These are phyloP conservation scores for Eudorina sp. DNA, from an alignment of 139 green algal species.

Conservation along the genomic window DNA sequence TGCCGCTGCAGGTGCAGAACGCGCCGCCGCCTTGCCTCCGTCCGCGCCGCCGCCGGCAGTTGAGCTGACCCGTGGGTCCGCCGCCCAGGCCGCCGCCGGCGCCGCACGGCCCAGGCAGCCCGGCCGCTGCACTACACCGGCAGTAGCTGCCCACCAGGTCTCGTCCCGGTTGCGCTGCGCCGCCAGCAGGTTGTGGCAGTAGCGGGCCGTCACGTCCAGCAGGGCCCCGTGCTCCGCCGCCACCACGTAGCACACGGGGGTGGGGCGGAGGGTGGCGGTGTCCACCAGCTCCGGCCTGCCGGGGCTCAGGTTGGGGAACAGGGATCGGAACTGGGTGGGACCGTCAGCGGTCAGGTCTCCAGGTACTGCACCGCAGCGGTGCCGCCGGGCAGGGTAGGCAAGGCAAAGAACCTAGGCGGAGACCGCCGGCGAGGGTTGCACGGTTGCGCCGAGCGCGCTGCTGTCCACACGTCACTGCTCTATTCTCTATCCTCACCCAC, in stretches of 20 bases:
- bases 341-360: too few relatives aligned
- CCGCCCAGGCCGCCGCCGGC: not conserved
- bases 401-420: too few relatives aligned
- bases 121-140: not conserved
- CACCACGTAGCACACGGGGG: conserved; percentile 75
- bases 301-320: not conserved
- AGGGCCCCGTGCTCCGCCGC: conserved; percentile 66
- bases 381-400: too few relatives aligned
- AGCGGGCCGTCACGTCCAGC: conserved; percentile 83
- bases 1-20: not conserved
- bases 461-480: too few relatives aligned
- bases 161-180: conserved; percentile 69
- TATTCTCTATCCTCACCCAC: too few relatives aligned
- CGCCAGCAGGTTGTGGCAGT: conserved; percentile 63
- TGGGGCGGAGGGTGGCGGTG: conserved; percentile 24
- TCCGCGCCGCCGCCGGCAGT: too few relatives aligned
- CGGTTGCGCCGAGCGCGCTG: too few relatives aligned
- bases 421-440: too few relatives aligned
- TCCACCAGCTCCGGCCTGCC: conserved; percentile 44
- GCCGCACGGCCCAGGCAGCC: not conserved
- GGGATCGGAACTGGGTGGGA: too few relatives aligned
- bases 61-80: too few relatives aligned
- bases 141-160: conserved; percentile 71
- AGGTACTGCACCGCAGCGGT: too few relatives aligned
- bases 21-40: not conserved